phyloP scores from a whole-genome alignment of 768 basidiomycete genomes.

The Xerocomellus chrysenteron region DNA sequence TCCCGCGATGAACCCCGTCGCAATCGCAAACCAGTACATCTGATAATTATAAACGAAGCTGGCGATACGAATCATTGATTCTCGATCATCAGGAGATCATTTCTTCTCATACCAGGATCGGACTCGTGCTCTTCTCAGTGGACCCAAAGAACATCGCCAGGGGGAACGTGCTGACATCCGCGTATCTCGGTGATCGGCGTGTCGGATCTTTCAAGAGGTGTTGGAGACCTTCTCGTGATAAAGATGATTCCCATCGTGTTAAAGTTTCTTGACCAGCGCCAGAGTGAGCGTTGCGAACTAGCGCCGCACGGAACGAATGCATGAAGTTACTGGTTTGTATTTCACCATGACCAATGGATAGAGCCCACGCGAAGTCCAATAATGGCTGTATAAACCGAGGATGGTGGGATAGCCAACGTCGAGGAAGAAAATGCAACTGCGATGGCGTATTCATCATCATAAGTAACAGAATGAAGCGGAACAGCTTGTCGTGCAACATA shows the following conservation, averaged over 20 bases:
- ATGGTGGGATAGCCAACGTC: no score
- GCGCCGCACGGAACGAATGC: constrained; percentile 2
- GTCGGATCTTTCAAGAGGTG: background rate
- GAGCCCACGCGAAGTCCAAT: background rate
- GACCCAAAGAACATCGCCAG: background rate
- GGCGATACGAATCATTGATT: background rate
- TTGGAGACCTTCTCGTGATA: background rate
- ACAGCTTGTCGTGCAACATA: background rate
- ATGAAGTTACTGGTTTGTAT: constrained; percentile 1
- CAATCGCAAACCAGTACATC: constrained; percentile 35
- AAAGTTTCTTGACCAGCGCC: background rate
- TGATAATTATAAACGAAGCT: constrained; percentile 3
- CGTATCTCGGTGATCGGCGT: background rate
- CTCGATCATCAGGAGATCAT: background rate
- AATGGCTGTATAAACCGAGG: background rate
- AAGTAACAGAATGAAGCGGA: background rate
- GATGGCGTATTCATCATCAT: no score
- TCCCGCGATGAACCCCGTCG: constrained; percentile 41
- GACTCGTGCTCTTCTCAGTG: background rate
- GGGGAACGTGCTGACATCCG: background rate
- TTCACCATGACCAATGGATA: background rate
- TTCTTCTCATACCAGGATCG: background rate
- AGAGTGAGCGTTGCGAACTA: background rate
- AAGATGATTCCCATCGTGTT: background rate
- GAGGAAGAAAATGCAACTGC: no score